Evolutionary conservation across 176 grass and related monocot species (phyloP), one percentile per base, ranked within the genome.

Genomic region (Triticum monococcum): DNA sequence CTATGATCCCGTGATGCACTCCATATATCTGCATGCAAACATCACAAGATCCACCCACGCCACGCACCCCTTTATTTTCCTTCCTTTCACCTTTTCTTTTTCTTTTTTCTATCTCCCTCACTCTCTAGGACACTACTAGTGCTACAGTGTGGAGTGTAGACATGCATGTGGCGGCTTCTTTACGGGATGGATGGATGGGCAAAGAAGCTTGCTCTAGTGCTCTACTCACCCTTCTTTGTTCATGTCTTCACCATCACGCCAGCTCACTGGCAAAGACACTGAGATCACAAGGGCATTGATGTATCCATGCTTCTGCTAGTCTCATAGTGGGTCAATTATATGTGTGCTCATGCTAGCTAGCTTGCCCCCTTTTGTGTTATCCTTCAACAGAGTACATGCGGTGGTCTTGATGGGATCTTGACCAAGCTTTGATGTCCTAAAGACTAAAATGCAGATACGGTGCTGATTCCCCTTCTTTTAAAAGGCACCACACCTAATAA

Each of bases 341-440:
- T 28, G 63, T 50, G 37, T 30, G 7, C 18, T 50, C 31, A 17
- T 32, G 40, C 56, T 80, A 64, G 40, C 56, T 80, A 64, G 40
- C 56, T 80, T 80, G 25, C 26, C 48, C 48, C 36, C 22, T 68
- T 80, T 60, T 73, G 54, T 87, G 57, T 64, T 69, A 57, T 12
- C 41, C 41, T 59, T 59, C 56, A 59, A 59, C 66, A 88, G 81
- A 88, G 69, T 30, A 16, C 38, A 12, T 35, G 77, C 30, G 35
- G 26, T 52, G n/a, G 40, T 80, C 75, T 69, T 64, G 61, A 48
- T 90, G 28, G 87, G 81, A 91, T 85, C 89, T 91, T 91, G 81
- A 88, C 85, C 60, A 28, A 24, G 14, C 43, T 16, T 35, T 79
- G 7, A 8, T 41, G 14, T 2, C 68, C 67, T 71, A 63, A 81